phyloP scores from a whole-genome alignment of 176 grass and related monocot species.

The Oryza punctata region DNA sequence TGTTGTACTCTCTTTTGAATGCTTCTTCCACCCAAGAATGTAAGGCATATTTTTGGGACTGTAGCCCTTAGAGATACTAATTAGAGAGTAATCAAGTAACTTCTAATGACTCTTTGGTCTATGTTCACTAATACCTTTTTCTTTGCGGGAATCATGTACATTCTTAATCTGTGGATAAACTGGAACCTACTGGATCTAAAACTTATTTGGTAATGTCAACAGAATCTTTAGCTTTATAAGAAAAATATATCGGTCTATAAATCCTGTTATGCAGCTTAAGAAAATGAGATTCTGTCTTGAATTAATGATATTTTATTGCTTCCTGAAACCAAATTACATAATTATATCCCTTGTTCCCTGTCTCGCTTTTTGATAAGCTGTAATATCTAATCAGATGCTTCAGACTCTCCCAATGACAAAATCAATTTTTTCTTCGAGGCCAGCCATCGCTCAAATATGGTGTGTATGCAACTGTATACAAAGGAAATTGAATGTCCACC shows the following conservation, averaged over 20 bases:
- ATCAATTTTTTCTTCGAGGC: conserved; percentile 82
- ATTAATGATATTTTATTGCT: background rate
- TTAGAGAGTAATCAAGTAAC: background rate
- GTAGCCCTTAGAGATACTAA: background rate
- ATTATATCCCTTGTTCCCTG: conserved; percentile 12
- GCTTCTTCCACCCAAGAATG: background rate
- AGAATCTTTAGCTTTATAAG: background rate
- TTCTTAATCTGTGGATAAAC: background rate
- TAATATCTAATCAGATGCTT: conserved; percentile 69
- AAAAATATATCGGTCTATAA: background rate
- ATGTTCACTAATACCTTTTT: too few relatives aligned
- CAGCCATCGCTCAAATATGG: conserved; percentile 82
- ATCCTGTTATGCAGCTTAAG: background rate
- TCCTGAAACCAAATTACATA: conserved; percentile 6
- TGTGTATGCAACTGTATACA: conserved; percentile 84
- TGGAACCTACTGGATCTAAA: conserved; percentile 15
- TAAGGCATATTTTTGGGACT: background rate
- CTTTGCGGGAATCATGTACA: too few relatives aligned
- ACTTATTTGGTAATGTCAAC: conserved; percentile 26
- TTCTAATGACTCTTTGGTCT: background rate
- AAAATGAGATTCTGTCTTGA: background rate
- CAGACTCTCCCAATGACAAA: conserved; percentile 71
- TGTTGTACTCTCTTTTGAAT: conserved; percentile 9
- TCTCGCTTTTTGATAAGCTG: conserved; percentile 53
- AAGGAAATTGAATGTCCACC: conserved; percentile 85